phyloP scores from a whole-genome alignment of 805 yeast species.

The Candida tibetensis region DNA sequence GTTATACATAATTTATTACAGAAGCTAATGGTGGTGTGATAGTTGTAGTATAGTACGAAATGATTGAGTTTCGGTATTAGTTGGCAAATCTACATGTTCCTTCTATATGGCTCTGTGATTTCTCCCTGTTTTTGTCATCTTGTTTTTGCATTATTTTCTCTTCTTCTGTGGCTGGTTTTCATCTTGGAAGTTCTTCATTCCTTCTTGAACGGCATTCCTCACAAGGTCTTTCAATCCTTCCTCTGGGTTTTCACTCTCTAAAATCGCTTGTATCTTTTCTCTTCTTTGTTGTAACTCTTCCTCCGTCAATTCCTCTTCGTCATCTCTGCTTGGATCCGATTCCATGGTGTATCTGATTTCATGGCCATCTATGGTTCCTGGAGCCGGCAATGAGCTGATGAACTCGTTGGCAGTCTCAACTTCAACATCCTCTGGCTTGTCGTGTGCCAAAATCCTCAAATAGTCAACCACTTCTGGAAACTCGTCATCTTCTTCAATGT shows the following conservation, averaged over 20 bases:
- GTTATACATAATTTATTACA: too few species aligned
- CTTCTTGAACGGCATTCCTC: slow-evolving; percentile 60
- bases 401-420: slow-evolving; percentile 16
- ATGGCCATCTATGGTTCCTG: slow-evolving; percentile 44
- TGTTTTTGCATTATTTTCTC: slow-evolving; percentile 20
- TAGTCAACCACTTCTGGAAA: slow-evolving; percentile 74
- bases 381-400: slow-evolving; percentile 29
- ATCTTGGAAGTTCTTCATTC: slow-evolving; percentile 34
- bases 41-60: too few species aligned
- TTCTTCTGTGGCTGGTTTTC: slow-evolving; percentile 30
- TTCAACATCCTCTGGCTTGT: slow-evolving; percentile 16
- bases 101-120: too few species aligned
- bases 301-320: slow-evolving; percentile 38
- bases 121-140: too few species aligned
- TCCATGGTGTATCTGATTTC: slow-evolving; percentile 59
- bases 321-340: slow-evolving; percentile 30
- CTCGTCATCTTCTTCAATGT: slow-evolving; percentile 81
- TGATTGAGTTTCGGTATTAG: too few species aligned
- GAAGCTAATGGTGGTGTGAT: too few species aligned
- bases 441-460: slow-evolving; percentile 44
- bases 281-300: slow-evolving; percentile 55
- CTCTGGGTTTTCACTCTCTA: slow-evolving; percentile 79
- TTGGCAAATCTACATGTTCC: too few species aligned
- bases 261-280: slow-evolving; percentile 61
- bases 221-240: slow-evolving; percentile 69